Percentiles rank a stretch among this genome's conserved stretches.
Evolutionary conservation across 2,329 filamentous ascomycete genomes (phyloP).

Genomic region (Fusarium napiforme): DNA sequence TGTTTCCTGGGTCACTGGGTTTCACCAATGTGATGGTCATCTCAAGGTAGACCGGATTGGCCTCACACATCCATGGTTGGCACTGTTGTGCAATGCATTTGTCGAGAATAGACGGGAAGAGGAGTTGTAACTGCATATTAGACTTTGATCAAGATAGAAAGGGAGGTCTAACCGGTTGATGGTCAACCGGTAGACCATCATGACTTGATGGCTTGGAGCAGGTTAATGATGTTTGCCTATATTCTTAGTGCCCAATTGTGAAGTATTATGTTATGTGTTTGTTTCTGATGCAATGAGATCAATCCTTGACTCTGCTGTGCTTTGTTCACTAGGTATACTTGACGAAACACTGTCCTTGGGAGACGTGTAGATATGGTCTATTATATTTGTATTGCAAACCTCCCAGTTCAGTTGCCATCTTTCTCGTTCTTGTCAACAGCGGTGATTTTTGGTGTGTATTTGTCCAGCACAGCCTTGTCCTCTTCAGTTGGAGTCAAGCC

Average conservation of each 20-base stretch:
- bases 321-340: background rate
- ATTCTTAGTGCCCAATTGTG: slow-evolving; percentile 29
- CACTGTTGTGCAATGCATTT: slow-evolving; percentile 51
- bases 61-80: slow-evolving; percentile 47
- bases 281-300: background rate
- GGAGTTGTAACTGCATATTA: slow-evolving; percentile 54
- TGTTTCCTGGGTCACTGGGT: slow-evolving; percentile 39
- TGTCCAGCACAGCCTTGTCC: slow-evolving; percentile 75
- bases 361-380: background rate
- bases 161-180: slow-evolving; percentile 45
- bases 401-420: background rate
- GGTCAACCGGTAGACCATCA: slow-evolving; percentile 46
- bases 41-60: slow-evolving; percentile 36
- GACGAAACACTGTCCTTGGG: too few relatives aligned
- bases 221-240: slow-evolving; percentile 50
- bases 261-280: background rate
- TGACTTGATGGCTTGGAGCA: slow-evolving; percentile 50
- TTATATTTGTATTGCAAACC: background rate
- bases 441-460: slow-evolving; percentile 70
- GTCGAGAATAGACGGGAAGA: slow-evolving; percentile 51
- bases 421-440: slow-evolving; percentile 61
- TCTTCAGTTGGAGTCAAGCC: slow-evolving; percentile 78
- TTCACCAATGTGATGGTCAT: slow-evolving; percentile 34
- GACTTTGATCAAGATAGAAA: slow-evolving; percentile 55
- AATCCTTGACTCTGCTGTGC: background rate